These are phyloP conservation scores for Ustilago xerochloae DNA, from an alignment of 1,284 basidiomycete species.

Conservation along the genomic window DNA sequence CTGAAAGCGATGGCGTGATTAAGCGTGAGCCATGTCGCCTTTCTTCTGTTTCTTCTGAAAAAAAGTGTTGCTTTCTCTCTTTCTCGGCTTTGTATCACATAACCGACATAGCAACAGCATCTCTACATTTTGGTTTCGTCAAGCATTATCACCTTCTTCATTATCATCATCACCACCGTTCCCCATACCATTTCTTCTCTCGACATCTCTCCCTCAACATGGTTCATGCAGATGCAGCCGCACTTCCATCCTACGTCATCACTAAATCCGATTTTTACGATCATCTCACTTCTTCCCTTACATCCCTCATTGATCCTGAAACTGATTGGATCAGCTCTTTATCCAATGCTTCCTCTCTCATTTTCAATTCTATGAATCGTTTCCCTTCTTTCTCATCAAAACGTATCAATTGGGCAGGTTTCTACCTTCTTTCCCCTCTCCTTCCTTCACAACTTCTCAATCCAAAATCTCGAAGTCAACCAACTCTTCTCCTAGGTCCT, in stretches of 20 bases:
- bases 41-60: not conserved
- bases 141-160: not conserved
- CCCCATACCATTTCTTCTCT: not conserved
- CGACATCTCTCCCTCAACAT: not conserved
- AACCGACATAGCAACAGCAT: too few relatives aligned
- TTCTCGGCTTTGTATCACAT: not conserved
- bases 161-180: not conserved
- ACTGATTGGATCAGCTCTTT: conserved; percentile 65
- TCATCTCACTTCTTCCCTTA: conserved; percentile 63
- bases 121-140: not conserved
- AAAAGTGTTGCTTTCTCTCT: conserved; percentile 3
- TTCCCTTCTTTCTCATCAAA: conserved; percentile 56
- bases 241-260: conserved; percentile 75
- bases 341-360: conserved; percentile 61
- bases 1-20: conserved; percentile 34
- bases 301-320: conserved; percentile 58
- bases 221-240: conserved; percentile 73
- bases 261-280: conserved; percentile 67
- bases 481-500: conserved; percentile 67
- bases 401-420: conserved; percentile 68
- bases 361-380: conserved; percentile 63
- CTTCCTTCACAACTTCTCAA: conserved; percentile 47
- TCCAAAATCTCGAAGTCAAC: conserved; percentile 8
- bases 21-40: not conserved
- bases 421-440: conserved; percentile 68